These are phyloP conservation scores for Xylaria sp. DNA, from an alignment of 2,329 filamentous ascomycete species.

Conservation along the genomic window DNA sequence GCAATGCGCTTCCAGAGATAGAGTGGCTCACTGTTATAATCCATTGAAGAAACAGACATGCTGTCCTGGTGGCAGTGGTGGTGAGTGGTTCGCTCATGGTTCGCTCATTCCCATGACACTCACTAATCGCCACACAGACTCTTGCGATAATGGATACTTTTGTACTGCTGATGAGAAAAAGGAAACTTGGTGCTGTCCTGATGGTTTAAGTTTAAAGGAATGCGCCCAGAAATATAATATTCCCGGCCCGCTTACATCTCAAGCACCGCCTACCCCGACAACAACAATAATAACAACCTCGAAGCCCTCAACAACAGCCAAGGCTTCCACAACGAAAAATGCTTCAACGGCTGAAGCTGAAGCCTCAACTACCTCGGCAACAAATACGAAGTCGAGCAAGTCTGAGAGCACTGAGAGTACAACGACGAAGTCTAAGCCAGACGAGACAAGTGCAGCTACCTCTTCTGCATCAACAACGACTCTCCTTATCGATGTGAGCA, in stretches of 20 bases:
- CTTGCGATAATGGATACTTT: constrained; percentile 70
- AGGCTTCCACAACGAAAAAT: constrained; percentile 30
- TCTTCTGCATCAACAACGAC: constrained; percentile 10
- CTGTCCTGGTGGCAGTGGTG: constrained; percentile 67
- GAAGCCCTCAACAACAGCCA: constrained; percentile 14
- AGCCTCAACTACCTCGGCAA: constrained; percentile 15
- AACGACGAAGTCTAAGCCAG: constrained; percentile 15
- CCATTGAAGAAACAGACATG: constrained; percentile 62
- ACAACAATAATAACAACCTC: background rate
- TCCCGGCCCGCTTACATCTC: constrained; percentile 61
- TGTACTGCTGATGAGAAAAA: constrained; percentile 65
- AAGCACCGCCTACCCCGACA: constrained; percentile 51
- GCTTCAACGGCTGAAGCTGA: constrained; percentile 29
- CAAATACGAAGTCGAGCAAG: constrained; percentile 14
- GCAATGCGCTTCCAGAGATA: constrained; percentile 53
- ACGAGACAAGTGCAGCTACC: constrained; percentile 16
- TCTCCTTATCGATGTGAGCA: constrained; percentile 12
- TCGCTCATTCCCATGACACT: constrained; percentile 26
- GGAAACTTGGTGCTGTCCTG: constrained; percentile 70
- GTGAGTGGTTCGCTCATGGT: constrained; percentile 54
- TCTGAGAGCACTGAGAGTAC: constrained; percentile 29
- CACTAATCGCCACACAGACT: constrained; percentile 56
- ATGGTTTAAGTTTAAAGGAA: constrained; percentile 62
- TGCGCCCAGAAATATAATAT: constrained; percentile 65
- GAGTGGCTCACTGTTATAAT: constrained; percentile 69